Conservation (phyloP, 208 protist genomes). For the Herpetomonas samuelpessoai region DNA sequence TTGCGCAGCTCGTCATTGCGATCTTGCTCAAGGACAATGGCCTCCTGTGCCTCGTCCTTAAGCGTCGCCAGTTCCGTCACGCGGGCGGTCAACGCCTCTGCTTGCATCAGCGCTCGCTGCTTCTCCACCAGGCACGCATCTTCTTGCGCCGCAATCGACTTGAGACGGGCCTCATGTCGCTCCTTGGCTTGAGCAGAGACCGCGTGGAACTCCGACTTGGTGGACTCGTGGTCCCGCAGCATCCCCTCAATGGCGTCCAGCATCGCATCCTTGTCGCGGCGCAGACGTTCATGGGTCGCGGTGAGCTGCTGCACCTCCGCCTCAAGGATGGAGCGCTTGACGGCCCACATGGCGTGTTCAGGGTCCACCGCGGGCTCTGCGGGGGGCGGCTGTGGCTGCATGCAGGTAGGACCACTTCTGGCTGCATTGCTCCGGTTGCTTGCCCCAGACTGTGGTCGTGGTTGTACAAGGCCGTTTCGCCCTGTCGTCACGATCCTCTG, state of each 20-base stretch:
- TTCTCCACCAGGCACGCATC: slow-evolving; percentile 27
- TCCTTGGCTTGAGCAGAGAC: slow-evolving; percentile 11
- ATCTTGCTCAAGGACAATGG: slow-evolving; percentile 55
- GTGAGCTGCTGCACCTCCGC: slow-evolving; percentile 15
- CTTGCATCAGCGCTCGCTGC: slow-evolving; percentile 31
- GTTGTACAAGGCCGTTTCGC: no score
- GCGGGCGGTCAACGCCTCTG: slow-evolving; percentile 16
- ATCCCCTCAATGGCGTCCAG: slow-evolving; percentile 38
- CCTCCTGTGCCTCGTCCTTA: slow-evolving; percentile 44
- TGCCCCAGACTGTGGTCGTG: no score
- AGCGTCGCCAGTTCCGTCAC: slow-evolving; percentile 19
- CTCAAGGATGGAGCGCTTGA: not conserved
- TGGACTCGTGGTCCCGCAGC: slow-evolving; percentile 26
- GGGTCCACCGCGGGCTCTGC: not conserved
- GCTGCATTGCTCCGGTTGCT: no score
- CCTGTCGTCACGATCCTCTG: no score
- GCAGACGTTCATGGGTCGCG: slow-evolving; percentile 7
- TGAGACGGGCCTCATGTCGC: slow-evolving; percentile 10
- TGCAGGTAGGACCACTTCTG: no score
- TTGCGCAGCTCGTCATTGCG: not conserved
- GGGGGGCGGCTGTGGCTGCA: no score
- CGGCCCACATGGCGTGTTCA: not conserved
- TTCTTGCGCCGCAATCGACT: slow-evolving; percentile 27
- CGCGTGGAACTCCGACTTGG: slow-evolving; percentile 20
- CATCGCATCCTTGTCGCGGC: slow-evolving; percentile 16